A percentile compares a stretch with the other conserved stretches of the same genome.
Evolutionary conservation across 768 basidiomycete genomes (phyloP).

Genomic region (Mycena latifolia): DNA sequence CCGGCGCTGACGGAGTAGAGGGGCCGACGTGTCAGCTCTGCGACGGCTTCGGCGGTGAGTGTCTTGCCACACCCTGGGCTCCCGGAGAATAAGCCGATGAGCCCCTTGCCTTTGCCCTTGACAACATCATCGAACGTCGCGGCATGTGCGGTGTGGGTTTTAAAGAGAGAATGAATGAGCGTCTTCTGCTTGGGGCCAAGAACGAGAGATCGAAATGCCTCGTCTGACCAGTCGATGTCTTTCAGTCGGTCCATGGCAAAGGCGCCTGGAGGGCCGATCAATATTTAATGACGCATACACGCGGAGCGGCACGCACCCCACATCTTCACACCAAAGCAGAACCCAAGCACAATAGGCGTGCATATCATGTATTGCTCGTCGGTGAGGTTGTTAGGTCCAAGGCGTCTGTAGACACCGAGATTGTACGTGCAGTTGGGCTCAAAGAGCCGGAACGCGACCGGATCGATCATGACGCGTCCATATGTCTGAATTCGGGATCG

Average conservation of each 20-base stretch:
- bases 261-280: constrained; percentile 36
- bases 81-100: constrained; percentile 50
- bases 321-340: constrained; percentile 41
- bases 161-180: constrained; percentile 46
- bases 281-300: background rate
- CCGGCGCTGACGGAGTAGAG: constrained; percentile 48
- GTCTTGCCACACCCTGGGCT: constrained; percentile 53
- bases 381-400: constrained; percentile 34
- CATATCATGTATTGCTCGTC: constrained; percentile 44
- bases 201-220: constrained; percentile 49
- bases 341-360: constrained; percentile 41
- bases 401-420: constrained; percentile 27
- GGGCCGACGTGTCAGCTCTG: constrained; percentile 44
- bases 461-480: constrained; percentile 45
- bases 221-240: constrained; percentile 47
- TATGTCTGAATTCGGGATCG: constrained; percentile 27
- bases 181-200: constrained; percentile 48
- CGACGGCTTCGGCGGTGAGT: constrained; percentile 49
- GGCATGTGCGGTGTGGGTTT: constrained; percentile 34
- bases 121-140: constrained; percentile 49
- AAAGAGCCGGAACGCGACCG: constrained; percentile 39
- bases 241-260: constrained; percentile 45
- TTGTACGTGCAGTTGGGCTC: constrained; percentile 38
- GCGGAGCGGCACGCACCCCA: constrained; percentile 40
- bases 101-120: constrained; percentile 51